phyloP scores from a whole-genome alignment of 1,284 basidiomycete species.

The Farysia itapuensis region DNA sequence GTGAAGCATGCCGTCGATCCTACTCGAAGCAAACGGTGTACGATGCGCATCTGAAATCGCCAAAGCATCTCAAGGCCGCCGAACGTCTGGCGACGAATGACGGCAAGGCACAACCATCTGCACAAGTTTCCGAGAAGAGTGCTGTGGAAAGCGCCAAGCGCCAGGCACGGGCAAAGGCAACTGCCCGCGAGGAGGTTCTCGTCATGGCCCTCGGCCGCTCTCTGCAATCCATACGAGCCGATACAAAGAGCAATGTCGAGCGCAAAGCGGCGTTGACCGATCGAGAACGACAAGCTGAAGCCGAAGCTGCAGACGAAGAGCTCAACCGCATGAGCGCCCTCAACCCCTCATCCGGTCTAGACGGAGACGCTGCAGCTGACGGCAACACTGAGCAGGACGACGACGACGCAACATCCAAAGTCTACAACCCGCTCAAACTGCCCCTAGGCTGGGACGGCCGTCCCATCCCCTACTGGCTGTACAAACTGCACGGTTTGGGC shows the following conservation, averaged over 20 bases:
- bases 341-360: conserved; percentile 14
- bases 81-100: conserved; percentile 67
- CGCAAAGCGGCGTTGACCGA: conserved; percentile 93
- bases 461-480: conserved; percentile 98
- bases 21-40: conserved; percentile 98
- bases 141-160: conserved; percentile 14
- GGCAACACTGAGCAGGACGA: conserved; percentile 60
- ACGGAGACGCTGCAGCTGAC: conserved; percentile 13
- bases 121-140: background rate
- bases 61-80: conserved; percentile 88
- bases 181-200: conserved; percentile 47
- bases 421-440: conserved; percentile 96
- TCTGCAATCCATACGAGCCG: conserved; percentile 35
- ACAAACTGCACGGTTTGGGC: conserved; percentile 94
- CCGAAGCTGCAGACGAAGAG: conserved; percentile 65
- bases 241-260: conserved; percentile 91
- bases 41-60: conserved; percentile 89
- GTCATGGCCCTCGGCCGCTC: conserved; percentile 23
- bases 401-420: conserved; percentile 70
- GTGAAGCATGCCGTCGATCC: conserved; percentile 85
- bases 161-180: conserved; percentile 26
- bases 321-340: conserved; percentile 31
- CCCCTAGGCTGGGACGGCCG: conserved; percentile 98
- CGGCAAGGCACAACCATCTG: background rate
- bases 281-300: conserved; percentile 89